Evolutionary conservation across 768 basidiomycete genomes (phyloP).

Genomic region (Mycena floridula): DNA sequence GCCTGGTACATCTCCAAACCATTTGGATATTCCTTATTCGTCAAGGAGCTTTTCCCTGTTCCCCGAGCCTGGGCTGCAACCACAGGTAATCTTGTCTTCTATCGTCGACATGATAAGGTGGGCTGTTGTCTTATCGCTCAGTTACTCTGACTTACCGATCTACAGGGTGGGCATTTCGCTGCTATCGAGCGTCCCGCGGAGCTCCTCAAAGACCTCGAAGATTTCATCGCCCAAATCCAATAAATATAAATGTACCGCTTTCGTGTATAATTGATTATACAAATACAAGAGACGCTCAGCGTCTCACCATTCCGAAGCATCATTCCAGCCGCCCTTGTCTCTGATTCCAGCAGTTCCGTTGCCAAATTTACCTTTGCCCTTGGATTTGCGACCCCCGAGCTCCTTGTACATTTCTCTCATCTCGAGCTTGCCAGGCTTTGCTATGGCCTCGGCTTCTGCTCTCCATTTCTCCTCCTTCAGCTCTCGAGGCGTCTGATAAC

Average conservation of each 20-base stretch:
- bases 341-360: slow-evolving; percentile 50
- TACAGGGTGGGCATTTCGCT: background rate
- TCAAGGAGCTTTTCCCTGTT: slow-evolving; percentile 17
- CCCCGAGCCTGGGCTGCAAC: slow-evolving; percentile 18
- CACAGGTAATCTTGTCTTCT: slow-evolving; percentile 18
- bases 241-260: too few species aligned
- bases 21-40: slow-evolving; percentile 20
- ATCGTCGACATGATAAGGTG: slow-evolving; percentile 14
- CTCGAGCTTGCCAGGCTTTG: slow-evolving; percentile 68
- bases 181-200: slow-evolving; percentile 15
- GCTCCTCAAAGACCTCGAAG: slow-evolving; percentile 19
- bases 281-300: too few species aligned
- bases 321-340: slow-evolving; percentile 77
- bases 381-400: slow-evolving; percentile 77
- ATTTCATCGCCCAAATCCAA: slow-evolving; percentile 14
- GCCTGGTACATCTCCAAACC: slow-evolving; percentile 10
- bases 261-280: too few species aligned
- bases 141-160: background rate
- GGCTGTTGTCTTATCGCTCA: background rate
- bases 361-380: slow-evolving; percentile 69
- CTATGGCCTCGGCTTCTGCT: slow-evolving; percentile 41
- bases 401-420: slow-evolving; percentile 93
- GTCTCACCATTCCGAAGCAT: too few species aligned
- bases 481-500: slow-evolving; percentile 76
- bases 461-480: slow-evolving; percentile 74